phyloP scores from a whole-genome alignment of 192 early-diverging fungal species.

The Backusella parvicylindrica region DNA sequence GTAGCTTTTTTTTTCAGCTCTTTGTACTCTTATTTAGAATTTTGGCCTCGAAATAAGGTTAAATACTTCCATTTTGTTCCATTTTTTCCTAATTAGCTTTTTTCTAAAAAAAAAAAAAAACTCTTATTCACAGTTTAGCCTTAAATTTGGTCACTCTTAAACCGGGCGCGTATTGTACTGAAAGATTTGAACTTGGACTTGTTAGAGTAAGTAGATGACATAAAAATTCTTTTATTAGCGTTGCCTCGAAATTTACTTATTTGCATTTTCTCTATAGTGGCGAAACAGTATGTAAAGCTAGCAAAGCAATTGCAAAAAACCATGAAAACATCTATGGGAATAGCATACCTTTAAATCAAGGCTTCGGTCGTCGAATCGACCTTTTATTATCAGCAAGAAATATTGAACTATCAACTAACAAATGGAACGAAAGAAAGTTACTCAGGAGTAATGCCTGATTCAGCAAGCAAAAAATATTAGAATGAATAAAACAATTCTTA shows the following conservation, averaged over 20 bases:
- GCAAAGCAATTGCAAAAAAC: background rate
- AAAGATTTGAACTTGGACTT: background rate
- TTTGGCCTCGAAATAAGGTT: too few relatives aligned
- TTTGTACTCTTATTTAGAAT: too few relatives aligned
- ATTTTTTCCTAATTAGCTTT: too few relatives aligned
- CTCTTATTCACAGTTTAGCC: too few relatives aligned
- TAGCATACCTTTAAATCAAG: background rate
- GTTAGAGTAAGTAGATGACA: background rate
- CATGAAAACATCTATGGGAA: background rate
- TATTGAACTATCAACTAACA: constrained; percentile 1
- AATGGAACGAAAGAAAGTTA: constrained; percentile 6
- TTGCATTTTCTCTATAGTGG: background rate
- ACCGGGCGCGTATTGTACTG: too few relatives aligned
- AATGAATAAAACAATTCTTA: constrained; percentile 12
- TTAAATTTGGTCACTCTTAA: too few relatives aligned
- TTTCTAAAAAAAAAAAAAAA: too few relatives aligned
- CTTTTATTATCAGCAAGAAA: constrained; percentile 4
- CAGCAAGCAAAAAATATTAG: constrained; percentile 6
- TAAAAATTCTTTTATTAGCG: background rate
- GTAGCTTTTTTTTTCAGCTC: too few relatives aligned
- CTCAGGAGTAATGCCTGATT: background rate
- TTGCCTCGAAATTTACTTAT: background rate
- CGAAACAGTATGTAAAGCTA: background rate
- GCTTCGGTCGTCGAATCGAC: background rate
- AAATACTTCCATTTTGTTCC: too few relatives aligned